These are phyloP conservation scores for Thelephora terrestris DNA, from an alignment of 1,284 basidiomycete genomes.

Conservation along the genomic window DNA sequence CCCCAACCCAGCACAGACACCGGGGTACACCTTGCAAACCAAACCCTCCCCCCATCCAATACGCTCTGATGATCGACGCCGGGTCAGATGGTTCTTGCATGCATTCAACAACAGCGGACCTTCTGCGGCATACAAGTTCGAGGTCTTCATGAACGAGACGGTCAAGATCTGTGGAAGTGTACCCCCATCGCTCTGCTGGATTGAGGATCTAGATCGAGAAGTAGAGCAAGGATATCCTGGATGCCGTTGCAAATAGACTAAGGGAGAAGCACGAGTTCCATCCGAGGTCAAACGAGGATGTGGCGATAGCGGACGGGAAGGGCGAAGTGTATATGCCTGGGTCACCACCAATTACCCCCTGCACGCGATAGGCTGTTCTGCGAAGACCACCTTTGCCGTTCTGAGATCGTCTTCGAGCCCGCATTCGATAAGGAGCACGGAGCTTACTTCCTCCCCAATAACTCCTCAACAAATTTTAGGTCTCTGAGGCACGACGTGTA, in stretches of 20 bases:
- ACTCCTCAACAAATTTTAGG: too few species aligned
- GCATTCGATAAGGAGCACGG: slow-evolving; percentile 40
- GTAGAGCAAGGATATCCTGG: slow-evolving; percentile 69
- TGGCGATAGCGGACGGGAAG: slow-evolving; percentile 91
- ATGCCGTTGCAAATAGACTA: slow-evolving; percentile 63
- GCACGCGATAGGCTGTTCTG: slow-evolving; percentile 54
- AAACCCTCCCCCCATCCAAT: slow-evolving; percentile 63
- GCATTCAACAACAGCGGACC: slow-evolving; percentile 85
- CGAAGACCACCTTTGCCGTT: slow-evolving; percentile 73
- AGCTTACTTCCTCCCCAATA: too few species aligned
- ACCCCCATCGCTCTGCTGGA: slow-evolving; percentile 91
- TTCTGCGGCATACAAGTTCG: slow-evolving; percentile 82
- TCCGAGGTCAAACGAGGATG: slow-evolving; percentile 50
- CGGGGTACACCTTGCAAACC: slow-evolving; percentile 34
- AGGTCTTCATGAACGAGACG: slow-evolving; percentile 88
- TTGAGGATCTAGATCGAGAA: slow-evolving; percentile 64
- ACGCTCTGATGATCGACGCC: slow-evolving; percentile 95
- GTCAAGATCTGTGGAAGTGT: slow-evolving; percentile 54
- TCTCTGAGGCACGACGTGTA: too few species aligned
- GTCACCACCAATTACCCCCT: slow-evolving; percentile 95
- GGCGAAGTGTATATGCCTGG: slow-evolving; percentile 98
- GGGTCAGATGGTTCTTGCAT: slow-evolving; percentile 96
- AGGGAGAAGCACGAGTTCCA: slow-evolving; percentile 66
- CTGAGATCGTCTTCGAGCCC: slow-evolving; percentile 97
- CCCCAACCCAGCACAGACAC: slow-evolving; percentile 10